Evolutionary conservation across 768 basidiomycete genomes (phyloP), one percentile per base, ranked within the genome.

Genomic region (Hydnomerulius pinastri): DNA sequence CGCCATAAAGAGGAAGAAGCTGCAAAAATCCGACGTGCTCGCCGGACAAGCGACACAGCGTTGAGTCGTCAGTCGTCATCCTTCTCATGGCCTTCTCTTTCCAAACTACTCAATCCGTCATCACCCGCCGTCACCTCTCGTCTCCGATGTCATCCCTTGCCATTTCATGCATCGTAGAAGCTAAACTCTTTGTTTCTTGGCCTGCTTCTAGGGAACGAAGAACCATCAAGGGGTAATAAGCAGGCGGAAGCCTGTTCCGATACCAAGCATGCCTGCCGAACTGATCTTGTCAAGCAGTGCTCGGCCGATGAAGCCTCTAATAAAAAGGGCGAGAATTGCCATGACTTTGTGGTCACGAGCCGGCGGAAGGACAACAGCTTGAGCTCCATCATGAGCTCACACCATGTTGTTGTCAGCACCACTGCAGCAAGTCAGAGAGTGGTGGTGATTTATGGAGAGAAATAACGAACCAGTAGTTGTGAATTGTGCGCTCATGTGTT

Each of bases 351-450:
- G 83, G 64, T 93, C 90, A 40, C 90, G 83, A 1, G 70, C 43
- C 77, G 71, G 33, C 76, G 75, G 39, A 80, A 48, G 21, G 75
- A 60, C 75, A 93, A 87, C 18, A 95, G 79, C 40, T 80, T 69
- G 0, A 91, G 91, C 65, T 92, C 90, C 43, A 84, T 84, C 77
- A 89, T 78, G 41, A 94, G 80, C 60, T 94, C 92, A 57, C 91
- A 90, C 90, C 90, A 94, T 49, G 92, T 80, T 15, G 88, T 90
- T 12, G 92, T 94, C 9, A 94, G 75, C 37, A 92, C 89, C 55
- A 92, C 89, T 83, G 64, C 18, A 17, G 24, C 55, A 27, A 35
- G n/a, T n/a, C n/a, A n/a, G n/a, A n/a, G n/a, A n/a, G n/a, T n/a
- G n/a, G n/a, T n/a, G n/a, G n/a, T n/a, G n/a, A n/a, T n/a, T n/a